Base-by-base conservation (phyloP, 2,329 filamentous ascomycete genomes). In the Colletotrichum brevisporum region DNA sequence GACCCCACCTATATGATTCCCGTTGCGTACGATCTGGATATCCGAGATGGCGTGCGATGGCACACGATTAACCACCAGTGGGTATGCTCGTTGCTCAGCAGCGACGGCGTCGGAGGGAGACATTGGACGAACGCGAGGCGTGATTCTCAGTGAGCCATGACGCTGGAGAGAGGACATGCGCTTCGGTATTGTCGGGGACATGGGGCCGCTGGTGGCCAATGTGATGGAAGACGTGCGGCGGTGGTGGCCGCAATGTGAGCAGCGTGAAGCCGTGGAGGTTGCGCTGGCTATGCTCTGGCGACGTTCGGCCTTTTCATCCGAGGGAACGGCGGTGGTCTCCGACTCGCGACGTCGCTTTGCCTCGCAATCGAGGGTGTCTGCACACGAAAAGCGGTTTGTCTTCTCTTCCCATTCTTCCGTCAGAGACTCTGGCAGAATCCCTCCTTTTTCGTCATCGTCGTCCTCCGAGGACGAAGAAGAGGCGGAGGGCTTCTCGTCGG, bases 341-440 rank as follows among this genome's bases (percentile, higher is more conserved):
- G 59, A 54, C 51, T 36, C 36, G 21, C 39, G 39, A 1, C 39
- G 36, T 4, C 39, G 50, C n/a, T 31, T 53, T 2, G 45, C 51
- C 6, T 45, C 26, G 13, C 10, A n/a, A 8, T 21, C 5, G 48
- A 61, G 58, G n/a, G 58, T 61, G 21, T 53, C 24, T n/a, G 58
- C 48, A 15, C 16, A 36, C 4, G 61, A 66, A 9, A 60, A 41
- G 12, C 50, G 54, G 41, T 41, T 26, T 16, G 31, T 54, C 26
- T 55, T 66, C 8, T 55, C 54, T 43, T 66, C 55, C 66, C 66
- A 60, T 16, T 39, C 62, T 12, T 66, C 55, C 13, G 55, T 59
- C 26, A 69, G 26, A 6, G 54, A 66, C 5, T 53, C 41, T 2
- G 62, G 55, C 2, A 69, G 55, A 12, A 69, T 66, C 6, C 16